A percentile compares a stretch with the other conserved stretches of the same genome.
These are phyloP conservation scores for Capsicum pubescens DNA, from an alignment of 257 asterid genomes.

Conservation along the genomic window DNA sequence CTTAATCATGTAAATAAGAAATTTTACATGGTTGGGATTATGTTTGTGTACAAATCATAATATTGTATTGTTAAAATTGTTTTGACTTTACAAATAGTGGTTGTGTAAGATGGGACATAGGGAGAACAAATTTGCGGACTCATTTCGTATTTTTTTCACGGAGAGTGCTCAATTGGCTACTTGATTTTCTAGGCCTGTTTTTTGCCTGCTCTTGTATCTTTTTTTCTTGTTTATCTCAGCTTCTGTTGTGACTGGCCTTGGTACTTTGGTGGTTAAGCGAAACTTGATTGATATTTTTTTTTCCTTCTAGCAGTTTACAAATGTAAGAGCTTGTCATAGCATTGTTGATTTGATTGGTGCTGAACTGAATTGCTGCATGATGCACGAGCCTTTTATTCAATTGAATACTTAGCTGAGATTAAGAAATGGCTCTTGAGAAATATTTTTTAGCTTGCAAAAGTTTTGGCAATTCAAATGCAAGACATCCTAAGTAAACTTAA, in stretches of 20 bases:
- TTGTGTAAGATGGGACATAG: not conserved
- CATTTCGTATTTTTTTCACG: not conserved
- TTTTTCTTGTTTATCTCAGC: slow-evolving; percentile 7
- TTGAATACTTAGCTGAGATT: not conserved
- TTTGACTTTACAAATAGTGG: not conserved
- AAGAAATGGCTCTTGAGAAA: not conserved
- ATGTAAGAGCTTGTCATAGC: not conserved
- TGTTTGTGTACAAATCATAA: not conserved
- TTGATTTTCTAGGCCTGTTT: slow-evolving; percentile 14
- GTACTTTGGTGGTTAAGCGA: not conserved
- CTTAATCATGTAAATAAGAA: not conserved
- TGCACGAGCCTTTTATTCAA: not conserved
- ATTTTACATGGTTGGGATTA: not conserved
- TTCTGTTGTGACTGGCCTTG: not conserved
- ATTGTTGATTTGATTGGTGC: not conserved
- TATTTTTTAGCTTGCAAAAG: not conserved
- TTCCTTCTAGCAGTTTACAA: not conserved
- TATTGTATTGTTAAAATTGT: not conserved
- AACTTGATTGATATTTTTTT: not conserved
- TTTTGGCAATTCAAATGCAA: not conserved
- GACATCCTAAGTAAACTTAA: not conserved
- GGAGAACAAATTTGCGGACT: not conserved
- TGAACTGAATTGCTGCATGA: not conserved
- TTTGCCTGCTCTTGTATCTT: not conserved
- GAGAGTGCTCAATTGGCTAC: not conserved